These are phyloP conservation scores for Aspergillus fumigatus DNA, from an alignment of 2,329 filamentous ascomycete genomes.

Conservation along the genomic window DNA sequence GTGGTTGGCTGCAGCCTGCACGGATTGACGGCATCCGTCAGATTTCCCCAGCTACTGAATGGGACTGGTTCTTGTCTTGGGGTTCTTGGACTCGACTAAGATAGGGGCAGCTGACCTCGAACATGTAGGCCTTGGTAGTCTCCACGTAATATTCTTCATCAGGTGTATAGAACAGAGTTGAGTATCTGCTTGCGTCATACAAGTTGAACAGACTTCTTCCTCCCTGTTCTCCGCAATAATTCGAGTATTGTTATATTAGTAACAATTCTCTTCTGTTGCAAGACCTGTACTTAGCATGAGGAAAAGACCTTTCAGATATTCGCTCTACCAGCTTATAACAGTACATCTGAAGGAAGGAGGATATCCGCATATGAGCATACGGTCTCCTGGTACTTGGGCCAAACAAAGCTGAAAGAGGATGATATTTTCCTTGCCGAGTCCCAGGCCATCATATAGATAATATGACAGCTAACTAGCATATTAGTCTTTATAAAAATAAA, in stretches of 20 bases:
- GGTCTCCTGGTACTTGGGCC: no score
- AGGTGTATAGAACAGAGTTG: no score
- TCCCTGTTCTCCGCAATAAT: background rate
- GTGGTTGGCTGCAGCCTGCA: background rate
- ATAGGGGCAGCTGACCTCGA: background rate
- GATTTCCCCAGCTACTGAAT: background rate
- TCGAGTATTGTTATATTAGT: background rate
- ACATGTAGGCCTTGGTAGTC: background rate
- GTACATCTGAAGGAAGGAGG: no score
- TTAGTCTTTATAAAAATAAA: background rate
- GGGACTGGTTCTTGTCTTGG: background rate
- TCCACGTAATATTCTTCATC: no score
- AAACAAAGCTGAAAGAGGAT: no score
- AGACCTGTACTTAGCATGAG: background rate
- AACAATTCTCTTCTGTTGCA: background rate
- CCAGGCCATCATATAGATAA: no score
- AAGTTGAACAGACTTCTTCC: background rate
- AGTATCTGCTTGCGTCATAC: background rate
- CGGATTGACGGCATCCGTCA: constrained; percentile 10
- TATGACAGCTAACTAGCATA: no score
- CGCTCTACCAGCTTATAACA: background rate
- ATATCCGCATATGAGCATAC: no score
- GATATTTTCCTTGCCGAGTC: no score
- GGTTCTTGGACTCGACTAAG: background rate
- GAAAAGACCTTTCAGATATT: background rate